A percentile compares a stretch with the other conserved stretches of the same genome.
Conservation (phyloP, 345 rosid genomes). For the Sisymbrium irio region DNA sequence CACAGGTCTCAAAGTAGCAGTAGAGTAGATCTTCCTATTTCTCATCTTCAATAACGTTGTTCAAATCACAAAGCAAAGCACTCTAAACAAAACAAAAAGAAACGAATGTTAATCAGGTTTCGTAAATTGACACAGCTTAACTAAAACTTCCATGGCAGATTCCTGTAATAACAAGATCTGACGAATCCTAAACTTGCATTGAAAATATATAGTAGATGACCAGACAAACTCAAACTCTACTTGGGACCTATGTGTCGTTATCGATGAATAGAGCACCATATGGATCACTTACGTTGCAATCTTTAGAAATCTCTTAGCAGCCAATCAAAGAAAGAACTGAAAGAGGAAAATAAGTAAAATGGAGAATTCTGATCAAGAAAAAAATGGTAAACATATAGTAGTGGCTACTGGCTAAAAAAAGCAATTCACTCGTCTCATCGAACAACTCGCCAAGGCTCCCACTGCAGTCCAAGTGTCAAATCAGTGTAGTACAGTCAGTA, state of each 20-base stretch:
- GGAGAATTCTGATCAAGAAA: not conserved
- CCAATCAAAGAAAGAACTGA: not conserved
- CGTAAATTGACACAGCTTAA: not conserved
- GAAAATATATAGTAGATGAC: not conserved
- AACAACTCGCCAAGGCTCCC: constrained; percentile 9
- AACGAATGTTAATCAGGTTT: not conserved
- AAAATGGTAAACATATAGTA: no score
- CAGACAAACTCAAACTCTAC: not conserved
- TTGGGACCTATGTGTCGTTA: not conserved
- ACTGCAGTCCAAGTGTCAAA: not conserved
- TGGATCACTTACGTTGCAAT: constrained; percentile 13
- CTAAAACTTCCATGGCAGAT: no score
- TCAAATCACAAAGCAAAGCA: not conserved
- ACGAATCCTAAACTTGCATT: not conserved
- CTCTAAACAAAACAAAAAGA: not conserved
- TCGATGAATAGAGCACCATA: not conserved
- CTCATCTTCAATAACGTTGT: not conserved
- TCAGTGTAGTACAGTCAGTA: not conserved
- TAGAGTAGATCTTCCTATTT: not conserved
- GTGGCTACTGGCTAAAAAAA: no score
- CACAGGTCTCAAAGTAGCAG: constrained; percentile 5
- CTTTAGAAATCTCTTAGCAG: not conserved
- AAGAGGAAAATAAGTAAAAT: not conserved
- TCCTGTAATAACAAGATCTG: no score
- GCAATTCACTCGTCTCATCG: not conserved